Conservation (phyloP, 805 yeast genomes). For the Candida chilensis region DNA sequence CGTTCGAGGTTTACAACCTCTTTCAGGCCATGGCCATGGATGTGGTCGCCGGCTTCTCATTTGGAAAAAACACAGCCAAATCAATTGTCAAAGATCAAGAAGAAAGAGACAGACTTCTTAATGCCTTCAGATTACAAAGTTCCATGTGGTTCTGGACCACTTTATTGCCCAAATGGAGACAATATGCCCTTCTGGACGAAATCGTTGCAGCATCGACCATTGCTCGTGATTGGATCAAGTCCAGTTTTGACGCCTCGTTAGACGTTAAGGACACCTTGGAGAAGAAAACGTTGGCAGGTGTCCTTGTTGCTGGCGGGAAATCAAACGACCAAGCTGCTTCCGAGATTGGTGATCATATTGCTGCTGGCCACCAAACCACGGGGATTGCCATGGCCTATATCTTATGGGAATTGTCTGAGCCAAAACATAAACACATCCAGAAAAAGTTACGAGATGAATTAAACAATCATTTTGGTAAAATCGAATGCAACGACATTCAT, state of each 20-base stretch:
- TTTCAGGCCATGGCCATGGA: slow-evolving; percentile 71
- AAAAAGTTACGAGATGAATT: slow-evolving; percentile 37
- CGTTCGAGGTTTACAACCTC: slow-evolving; percentile 49
- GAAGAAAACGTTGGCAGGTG: slow-evolving; percentile 6
- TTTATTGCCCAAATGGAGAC: slow-evolving; percentile 43
- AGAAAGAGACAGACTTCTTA: slow-evolving; percentile 30
- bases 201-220: slow-evolving; percentile 24
- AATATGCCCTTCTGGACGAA: slow-evolving; percentile 31
- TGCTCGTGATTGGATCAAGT: slow-evolving; percentile 36
- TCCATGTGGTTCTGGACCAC: slow-evolving; percentile 64
- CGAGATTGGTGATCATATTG: slow-evolving; percentile 53
- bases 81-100: slow-evolving; percentile 29
- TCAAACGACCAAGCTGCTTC: slow-evolving; percentile 20
- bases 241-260: slow-evolving; percentile 9
- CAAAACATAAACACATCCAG: slow-evolving; percentile 36
- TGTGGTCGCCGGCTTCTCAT: slow-evolving; percentile 50
- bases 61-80: slow-evolving; percentile 41
- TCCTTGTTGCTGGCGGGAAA: background rate
- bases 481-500: no score
- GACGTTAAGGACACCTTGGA: slow-evolving; percentile 5
- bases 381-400: slow-evolving; percentile 56
- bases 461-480: slow-evolving; percentile 18
- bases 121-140: slow-evolving; percentile 37
- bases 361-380: slow-evolving; percentile 75
- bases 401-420: slow-evolving; percentile 49